Evolutionary conservation across 202 grass and related monocot species (phyloP), one percentile per base, ranked within the genome.

Genomic region (Elaeis oleifera): DNA sequence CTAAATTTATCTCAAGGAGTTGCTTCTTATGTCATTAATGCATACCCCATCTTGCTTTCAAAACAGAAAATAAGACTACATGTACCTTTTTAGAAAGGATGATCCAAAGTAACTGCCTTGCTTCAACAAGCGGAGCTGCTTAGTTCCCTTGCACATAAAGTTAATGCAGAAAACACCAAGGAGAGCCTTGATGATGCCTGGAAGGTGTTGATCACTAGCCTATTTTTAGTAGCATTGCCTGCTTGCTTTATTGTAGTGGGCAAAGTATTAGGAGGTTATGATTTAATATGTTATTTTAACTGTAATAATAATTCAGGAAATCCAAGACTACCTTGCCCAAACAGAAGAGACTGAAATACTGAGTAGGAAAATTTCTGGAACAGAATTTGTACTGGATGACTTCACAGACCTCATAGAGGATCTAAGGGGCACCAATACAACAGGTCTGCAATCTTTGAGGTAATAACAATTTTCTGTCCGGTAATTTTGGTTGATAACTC

Each of bases 101-200:
- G 95, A 99, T 63, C 75, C 85, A 84, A 99, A 80, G 58, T 99
- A 69, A 71, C 65, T 68, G 88, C 89, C 53, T 78, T 99, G 54
- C 72, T 99, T 71, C 80, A 89, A 73, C 88, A 86, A 90, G 85
- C 80, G 69, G 88, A 99, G 29, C 69, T 94, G 52, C 85, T 99
- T 60, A 84, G 72, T 53, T 94, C 85, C 61, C 80, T 99, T 78
- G 89, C 95, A 25, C 69, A 76, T 60, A 90, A 94, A 87, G 65
- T 99, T 32, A 94, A 89, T 67, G 55, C 75, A 72, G 94, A 84
- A 59, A 73, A 83, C 25, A 82, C 75, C 0, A 82, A 82, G 70
- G 77, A 84, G 77, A 99, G 85, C 59, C 82, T 89, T 69, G 94
- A 99, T 49, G 94, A 99, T 73, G 83, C 94, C 17, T 87, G 94